Conservation (phyloP, 257 asterid species). For the Fraxinus pennsylvanica region DNA sequence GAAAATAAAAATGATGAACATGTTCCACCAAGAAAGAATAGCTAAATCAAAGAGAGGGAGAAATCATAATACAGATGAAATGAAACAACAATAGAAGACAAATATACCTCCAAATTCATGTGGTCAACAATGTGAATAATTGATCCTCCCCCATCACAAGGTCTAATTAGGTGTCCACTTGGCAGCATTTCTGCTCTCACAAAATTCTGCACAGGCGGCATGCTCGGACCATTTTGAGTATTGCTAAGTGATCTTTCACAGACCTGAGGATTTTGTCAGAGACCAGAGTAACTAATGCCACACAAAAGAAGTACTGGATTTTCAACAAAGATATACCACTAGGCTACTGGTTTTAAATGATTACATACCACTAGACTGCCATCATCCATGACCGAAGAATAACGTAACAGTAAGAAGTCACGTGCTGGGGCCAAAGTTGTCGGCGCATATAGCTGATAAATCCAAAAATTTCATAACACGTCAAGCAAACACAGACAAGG, state of each 20-base stretch:
- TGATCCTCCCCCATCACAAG: conserved; percentile 92
- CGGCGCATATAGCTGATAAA: conserved; percentile 70
- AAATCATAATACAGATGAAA: neutral
- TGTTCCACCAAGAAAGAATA: neutral
- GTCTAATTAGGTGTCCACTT: conserved; percentile 83
- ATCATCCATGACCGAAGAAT: conserved; percentile 80
- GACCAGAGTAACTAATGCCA: neutral
- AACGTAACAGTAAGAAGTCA: conserved; percentile 84
- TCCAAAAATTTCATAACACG: neutral
- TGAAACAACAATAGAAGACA: neutral
- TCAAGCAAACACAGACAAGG: neutral
- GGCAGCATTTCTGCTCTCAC: conserved; percentile 87
- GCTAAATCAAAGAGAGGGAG: conserved; percentile 1
- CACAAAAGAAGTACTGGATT: neutral
- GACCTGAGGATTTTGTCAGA: conserved; percentile 43
- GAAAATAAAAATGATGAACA: neutral
- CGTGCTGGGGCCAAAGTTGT: conserved; percentile 94
- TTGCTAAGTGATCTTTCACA: conserved; percentile 85
- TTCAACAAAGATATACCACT: neutral
- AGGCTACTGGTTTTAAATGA: conserved; percentile 1
- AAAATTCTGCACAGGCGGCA: conserved; percentile 80
- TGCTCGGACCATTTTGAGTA: conserved; percentile 81
- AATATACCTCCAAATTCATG: conserved; percentile 67
- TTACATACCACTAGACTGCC: conserved; percentile 78
- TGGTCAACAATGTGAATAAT: conserved; percentile 89